phyloP scores from a whole-genome alignment of 139 green algal species.

The Chlorella sorokiniana region DNA sequence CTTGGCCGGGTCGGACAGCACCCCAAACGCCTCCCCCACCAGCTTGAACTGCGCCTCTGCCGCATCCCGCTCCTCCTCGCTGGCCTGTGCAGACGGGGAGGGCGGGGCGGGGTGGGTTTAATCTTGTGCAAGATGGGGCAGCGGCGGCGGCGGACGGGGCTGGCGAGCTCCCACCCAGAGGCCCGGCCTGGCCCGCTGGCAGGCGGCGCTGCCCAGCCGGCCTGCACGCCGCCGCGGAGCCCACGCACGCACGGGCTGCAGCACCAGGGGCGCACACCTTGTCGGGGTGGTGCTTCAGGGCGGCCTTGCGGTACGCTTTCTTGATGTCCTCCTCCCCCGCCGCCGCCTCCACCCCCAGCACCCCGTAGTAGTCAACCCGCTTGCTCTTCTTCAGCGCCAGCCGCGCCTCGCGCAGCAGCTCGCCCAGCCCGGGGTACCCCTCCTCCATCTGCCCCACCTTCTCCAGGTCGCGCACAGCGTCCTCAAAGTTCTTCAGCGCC shows the following conservation, averaged over 20 bases:
- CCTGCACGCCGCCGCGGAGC: too few species aligned
- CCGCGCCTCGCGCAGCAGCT: conserved; percentile 45
- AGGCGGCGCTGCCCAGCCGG: too few species aligned
- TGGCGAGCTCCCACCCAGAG: too few species aligned
- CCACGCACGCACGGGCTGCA: too few species aligned
- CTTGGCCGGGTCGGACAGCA: conserved; percentile 62
- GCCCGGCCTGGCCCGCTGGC: too few species aligned
- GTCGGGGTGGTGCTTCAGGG: conserved; percentile 90
- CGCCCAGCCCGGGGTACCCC: conserved; percentile 26
- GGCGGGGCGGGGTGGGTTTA: background rate
- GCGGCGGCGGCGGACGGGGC: too few species aligned
- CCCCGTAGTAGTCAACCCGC: conserved; percentile 62
- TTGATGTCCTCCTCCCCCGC: conserved; percentile 73
- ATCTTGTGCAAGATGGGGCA: too few species aligned
- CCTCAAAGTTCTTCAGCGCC: conserved; percentile 46
- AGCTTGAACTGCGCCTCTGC: conserved; percentile 61
- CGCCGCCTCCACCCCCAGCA: conserved; percentile 37
- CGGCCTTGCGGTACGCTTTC: conserved; percentile 85
- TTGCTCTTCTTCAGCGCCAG: conserved; percentile 55
- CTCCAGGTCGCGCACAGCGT: conserved; percentile 50
- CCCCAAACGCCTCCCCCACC: conserved; percentile 47
- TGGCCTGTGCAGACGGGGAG: background rate
- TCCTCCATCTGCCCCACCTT: conserved; percentile 32
- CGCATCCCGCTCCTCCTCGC: conserved; percentile 33
- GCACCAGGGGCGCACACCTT: conserved; percentile 50